Base-by-base conservation (phyloP, 352 stramenopile species). In the Globisporangium lucens region DNA sequence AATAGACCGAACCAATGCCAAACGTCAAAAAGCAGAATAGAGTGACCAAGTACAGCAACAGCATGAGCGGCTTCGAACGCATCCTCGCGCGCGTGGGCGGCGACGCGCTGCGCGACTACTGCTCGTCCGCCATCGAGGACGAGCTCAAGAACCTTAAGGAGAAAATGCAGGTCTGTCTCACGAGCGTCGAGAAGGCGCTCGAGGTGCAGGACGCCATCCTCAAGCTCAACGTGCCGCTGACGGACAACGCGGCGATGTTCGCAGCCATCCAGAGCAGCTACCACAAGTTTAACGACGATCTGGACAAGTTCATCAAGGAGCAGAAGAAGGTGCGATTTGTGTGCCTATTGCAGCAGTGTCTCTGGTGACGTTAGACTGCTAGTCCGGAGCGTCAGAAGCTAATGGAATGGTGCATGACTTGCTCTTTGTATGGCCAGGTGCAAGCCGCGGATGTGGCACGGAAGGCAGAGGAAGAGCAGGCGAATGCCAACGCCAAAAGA, bases 41-140 rank as follows among this genome's bases (percentile, higher is more conserved):
- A 0, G 24, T 24, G 24, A 24, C 24, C 24, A 30, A 30, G 2
- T 1, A 30, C 3, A 30, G n/a, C n/a, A n/a, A n/a, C n/a, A n/a
- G 2, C 29, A 30, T 91, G 83, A 89, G 81, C 72, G 83, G 83
- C 36, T 89, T 89, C 70, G 83, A 91, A 72, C 83, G 83, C 56
- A 91, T 91, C 67, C 62, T 91, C 63, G 83, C 83, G 70, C 83
- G 81, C 60, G 83, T 91, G 27, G n/a, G 72, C 69, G 79, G 80
- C 71, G 80, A 91, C 62, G 83, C 83, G 52, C 72, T 91, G 73
- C 80, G 81, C 65, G 83, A 85, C 65, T 91, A 89, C 68, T 91
- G 80, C 74, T 88, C 81, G 33, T 91, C 81, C 13, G 80, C 83
- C n/a, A 91, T 91, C 66, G 83, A 91, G 41, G 81, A 91, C 62